These are phyloP conservation scores for Poa annua DNA, from an alignment of 176 grass and related monocot species.

Conservation along the genomic window DNA sequence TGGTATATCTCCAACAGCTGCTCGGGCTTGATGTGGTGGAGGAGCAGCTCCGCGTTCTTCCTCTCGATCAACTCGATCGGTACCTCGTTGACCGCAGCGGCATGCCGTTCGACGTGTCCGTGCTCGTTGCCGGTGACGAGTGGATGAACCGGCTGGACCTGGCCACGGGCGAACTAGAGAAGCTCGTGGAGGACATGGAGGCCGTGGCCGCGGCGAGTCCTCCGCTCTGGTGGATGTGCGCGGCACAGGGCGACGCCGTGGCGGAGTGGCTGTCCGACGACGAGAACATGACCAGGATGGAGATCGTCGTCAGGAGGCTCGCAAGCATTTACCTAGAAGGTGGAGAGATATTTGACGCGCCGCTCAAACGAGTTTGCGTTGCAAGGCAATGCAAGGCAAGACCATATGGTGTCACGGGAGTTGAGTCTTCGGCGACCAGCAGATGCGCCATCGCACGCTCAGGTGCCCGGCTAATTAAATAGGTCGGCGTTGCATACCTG, in stretches of 20 bases:
- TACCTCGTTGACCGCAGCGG: not conserved
- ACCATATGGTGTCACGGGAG: not conserved
- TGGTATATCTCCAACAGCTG: no score
- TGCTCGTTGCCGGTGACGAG: not conserved
- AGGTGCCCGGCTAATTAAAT: no score
- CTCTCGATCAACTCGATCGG: not conserved
- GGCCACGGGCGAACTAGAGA: not conserved
- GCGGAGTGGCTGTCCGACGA: not conserved
- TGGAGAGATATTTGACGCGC: not conserved
- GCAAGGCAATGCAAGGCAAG: not conserved
- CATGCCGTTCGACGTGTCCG: not conserved
- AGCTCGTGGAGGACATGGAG: not conserved
- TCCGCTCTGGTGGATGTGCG: not conserved
- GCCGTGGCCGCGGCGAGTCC: not conserved
- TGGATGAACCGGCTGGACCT: not conserved
- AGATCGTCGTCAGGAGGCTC: not conserved
- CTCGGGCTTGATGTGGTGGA: not conserved
- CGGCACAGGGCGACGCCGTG: not conserved
- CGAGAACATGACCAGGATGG: not conserved
- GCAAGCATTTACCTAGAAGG: conserved; percentile 1
- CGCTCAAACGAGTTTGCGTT: not conserved
- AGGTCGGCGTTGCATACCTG: no score
- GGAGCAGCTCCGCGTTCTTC: not conserved
- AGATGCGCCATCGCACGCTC: no score
- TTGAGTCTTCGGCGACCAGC: not conserved